Percentiles rank a stretch among this genome's conserved stretches.
Conservation (phyloP, 331 rosid genomes). For the Quercus tomentella region DNA sequence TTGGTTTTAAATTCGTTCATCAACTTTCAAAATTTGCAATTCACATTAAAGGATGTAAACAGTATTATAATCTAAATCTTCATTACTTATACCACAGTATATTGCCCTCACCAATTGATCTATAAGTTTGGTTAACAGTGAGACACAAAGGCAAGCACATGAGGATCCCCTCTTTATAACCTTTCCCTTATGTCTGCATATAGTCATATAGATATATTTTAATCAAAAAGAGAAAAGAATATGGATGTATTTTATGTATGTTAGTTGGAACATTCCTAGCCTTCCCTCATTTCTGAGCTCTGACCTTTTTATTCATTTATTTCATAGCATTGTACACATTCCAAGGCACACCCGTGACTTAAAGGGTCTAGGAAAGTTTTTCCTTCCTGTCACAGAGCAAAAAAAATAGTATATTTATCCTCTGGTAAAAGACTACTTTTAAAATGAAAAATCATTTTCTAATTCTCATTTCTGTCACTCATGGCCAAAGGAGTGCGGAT, state of each 20-base stretch:
- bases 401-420: conserved; percentile 1
- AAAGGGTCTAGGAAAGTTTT: conserved; percentile 18
- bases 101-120: background rate
- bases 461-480: conserved; percentile 11
- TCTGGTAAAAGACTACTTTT: conserved; percentile 1
- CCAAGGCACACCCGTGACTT: conserved; percentile 51
- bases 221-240: too few species aligned
- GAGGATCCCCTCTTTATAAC: conserved; percentile 26
- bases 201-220: too few species aligned
- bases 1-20: too few species aligned
- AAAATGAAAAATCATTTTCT: background rate
- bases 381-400: conserved; percentile 17
- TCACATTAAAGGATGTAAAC: too few species aligned
- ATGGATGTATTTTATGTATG: background rate
- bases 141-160: conserved; percentile 17
- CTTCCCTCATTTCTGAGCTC: conserved; percentile 22
- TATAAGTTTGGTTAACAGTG: background rate
- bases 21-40: too few species aligned
- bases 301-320: conserved; percentile 36
- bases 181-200: too few species aligned
- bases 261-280: background rate
- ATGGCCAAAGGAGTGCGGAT: conserved; percentile 11
- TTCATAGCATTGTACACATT: conserved; percentile 21
- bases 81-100: too few species aligned
- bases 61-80: too few species aligned